A percentile compares a stretch with the other conserved stretches of the same genome.
These are phyloP conservation scores for Neopestalotiopsis sp. DNA, from an alignment of 2,329 filamentous ascomycete species.

Conservation along the genomic window DNA sequence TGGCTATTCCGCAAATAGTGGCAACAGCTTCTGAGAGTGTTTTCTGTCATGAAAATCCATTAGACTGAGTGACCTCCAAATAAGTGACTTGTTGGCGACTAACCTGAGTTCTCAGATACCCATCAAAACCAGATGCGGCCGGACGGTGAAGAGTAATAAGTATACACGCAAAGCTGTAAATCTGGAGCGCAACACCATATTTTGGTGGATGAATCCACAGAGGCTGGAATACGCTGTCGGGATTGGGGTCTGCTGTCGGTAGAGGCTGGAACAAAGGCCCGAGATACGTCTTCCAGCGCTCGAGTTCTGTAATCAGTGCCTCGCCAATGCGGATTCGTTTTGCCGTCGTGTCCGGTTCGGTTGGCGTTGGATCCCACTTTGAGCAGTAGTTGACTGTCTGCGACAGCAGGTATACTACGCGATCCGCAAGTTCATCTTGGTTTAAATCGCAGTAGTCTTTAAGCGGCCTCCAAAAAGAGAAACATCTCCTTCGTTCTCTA, in stretches of 20 bases:
- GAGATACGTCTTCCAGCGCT: slow-evolving; percentile 38
- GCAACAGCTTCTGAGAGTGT: slow-evolving; percentile 52
- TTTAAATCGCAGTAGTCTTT: slow-evolving; percentile 48
- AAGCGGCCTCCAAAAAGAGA: slow-evolving; percentile 62
- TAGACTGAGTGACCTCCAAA: background rate
- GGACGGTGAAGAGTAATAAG: slow-evolving; percentile 59
- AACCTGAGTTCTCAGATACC: slow-evolving; percentile 43
- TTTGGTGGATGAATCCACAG: slow-evolving; percentile 57
- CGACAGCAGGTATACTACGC: slow-evolving; percentile 60
- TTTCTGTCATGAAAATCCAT: slow-evolving; percentile 35
- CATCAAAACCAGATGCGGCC: slow-evolving; percentile 52
- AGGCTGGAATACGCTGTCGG: slow-evolving; percentile 45
- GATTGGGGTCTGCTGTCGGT: slow-evolving; percentile 34
- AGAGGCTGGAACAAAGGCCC: slow-evolving; percentile 47
- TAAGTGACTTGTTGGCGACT: background rate
- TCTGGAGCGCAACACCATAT: slow-evolving; percentile 55
- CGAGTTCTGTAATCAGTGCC: slow-evolving; percentile 33
- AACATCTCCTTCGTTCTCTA: slow-evolving; percentile 58
- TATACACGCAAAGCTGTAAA: slow-evolving; percentile 58
- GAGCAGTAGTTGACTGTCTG: slow-evolving; percentile 65
- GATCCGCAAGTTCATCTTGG: slow-evolving; percentile 59
- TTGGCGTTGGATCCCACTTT: slow-evolving; percentile 36
- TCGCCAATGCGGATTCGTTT: slow-evolving; percentile 24
- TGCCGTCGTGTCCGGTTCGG: slow-evolving; percentile 17
- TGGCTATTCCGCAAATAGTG: slow-evolving; percentile 55